Base-by-base conservation (phyloP, 495 filamentous ascomycete species). In the Glonium stellatum region DNA sequence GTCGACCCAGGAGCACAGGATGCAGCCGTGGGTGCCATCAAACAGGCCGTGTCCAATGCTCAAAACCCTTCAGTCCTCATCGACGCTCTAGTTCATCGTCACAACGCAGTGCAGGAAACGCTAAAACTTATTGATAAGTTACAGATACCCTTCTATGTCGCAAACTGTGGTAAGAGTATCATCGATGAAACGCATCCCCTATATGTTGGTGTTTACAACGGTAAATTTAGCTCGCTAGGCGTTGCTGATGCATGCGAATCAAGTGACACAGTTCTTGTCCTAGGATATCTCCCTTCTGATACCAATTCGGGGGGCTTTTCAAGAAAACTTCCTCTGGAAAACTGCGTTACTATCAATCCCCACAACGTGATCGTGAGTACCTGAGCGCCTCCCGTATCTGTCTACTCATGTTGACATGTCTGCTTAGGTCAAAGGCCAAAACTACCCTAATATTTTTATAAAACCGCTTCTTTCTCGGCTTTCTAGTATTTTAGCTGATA, bases 301-400 rank as follows among this genome's bases (percentile, higher is more conserved):
- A 73, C 72, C 4, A 75, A 75, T 55, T 62, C 67, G 9, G 67
- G 67, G 0, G 70, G 69, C 15, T 75, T 74, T 39, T 65, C 69
- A 0, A 56, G 72, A 36, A 62, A 64, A 12, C 37, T 70, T 18
- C 52, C 63, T 1, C 19, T 60, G 22, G 42, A 61, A 13, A 67
- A 62, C 10, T 50, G 59, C 11, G 62, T 72, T 13, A 10, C 61
- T 13, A 68, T 75, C 27, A 69, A 73, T 52, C 62, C 66, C 6
- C 54, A 70, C 22, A 49, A 66, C 11, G 69, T 71, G 15, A 52
- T 60, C 15, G 67, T 67, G 52, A 46, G 61, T 41, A 41, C n/a
- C 39, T 39, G 13, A 21, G 3, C 27, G 3, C 34, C 52, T 18
- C 13, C 5, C 8, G 6, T 48, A 8, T 21, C 6, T 54, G 27